Evolutionary conservation across 495 filamentous ascomycete species (phyloP).

Genomic region (Daldinia vernicosa): DNA sequence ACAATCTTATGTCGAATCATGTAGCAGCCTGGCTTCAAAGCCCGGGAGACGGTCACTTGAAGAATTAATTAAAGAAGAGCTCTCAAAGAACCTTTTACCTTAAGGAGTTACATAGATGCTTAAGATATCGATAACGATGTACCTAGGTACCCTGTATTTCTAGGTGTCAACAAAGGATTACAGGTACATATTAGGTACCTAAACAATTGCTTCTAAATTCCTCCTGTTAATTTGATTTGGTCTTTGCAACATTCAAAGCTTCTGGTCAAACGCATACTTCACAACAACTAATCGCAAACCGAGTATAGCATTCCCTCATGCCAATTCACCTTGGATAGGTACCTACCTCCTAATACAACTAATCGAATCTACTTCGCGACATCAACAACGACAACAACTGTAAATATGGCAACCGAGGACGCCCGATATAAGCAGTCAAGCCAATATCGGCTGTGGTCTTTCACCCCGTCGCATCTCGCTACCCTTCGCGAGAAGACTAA

Average conservation of each 20-base stretch:
- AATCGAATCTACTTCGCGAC: slow-evolving; percentile 1
- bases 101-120: no score
- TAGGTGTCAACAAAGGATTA: no score
- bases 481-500: slow-evolving; percentile 80
- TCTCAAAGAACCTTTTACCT: no score
- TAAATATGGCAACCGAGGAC: slow-evolving; percentile 74
- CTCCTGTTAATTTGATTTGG: not conserved
- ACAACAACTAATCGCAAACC: not conserved
- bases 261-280: no score
- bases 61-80: no score
- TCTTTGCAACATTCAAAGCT: not conserved
- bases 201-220: not conserved
- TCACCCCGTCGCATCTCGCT: slow-evolving; percentile 74
- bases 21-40: no score
- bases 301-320: not conserved
- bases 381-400: not conserved
- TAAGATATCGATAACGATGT: no score
- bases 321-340: not conserved
- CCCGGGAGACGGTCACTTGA: no score
- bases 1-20: no score
- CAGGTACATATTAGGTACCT: not conserved
- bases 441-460: slow-evolving; percentile 94
- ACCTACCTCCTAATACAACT: not conserved
- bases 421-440: slow-evolving; percentile 89
- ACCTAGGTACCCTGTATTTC: no score